Conservation (phyloP, 495 filamentous ascomycete species). For the Podospora pseudopauciseta region DNA sequence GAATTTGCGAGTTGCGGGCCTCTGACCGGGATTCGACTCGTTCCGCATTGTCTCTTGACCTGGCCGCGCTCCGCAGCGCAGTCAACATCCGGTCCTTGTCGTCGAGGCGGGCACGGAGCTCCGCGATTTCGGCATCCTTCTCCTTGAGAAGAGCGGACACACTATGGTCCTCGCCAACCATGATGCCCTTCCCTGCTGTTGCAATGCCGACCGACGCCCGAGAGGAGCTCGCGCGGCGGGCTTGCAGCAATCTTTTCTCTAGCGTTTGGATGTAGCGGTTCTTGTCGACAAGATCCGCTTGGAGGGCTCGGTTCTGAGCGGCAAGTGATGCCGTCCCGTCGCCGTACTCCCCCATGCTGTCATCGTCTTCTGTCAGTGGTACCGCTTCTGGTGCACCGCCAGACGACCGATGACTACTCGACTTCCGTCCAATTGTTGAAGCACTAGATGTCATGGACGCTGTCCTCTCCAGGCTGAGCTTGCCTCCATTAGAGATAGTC, state of each 20-base stretch:
- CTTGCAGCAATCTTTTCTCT: constrained; percentile 88
- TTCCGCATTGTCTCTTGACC: constrained; percentile 82
- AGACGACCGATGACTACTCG: constrained; percentile 42
- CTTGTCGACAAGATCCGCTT: constrained; percentile 90
- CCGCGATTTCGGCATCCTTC: constrained; percentile 90
- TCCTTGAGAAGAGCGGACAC: constrained; percentile 68
- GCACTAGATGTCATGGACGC: constrained; percentile 62
- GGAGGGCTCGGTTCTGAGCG: constrained; percentile 79
- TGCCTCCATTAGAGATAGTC: constrained; percentile 63
- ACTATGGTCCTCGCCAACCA: constrained; percentile 65
- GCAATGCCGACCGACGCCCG: constrained; percentile 70
- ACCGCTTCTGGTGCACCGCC: constrained; percentile 32
- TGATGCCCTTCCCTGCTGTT: constrained; percentile 49
- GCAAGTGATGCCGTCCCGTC: constrained; percentile 80
- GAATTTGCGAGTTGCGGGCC: constrained; percentile 44
- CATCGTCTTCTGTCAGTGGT: constrained; percentile 58
- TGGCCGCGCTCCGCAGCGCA: constrained; percentile 79
- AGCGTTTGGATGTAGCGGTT: constrained; percentile 93
- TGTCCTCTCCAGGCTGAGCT: constrained; percentile 55
- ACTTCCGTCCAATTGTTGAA: constrained; percentile 53
- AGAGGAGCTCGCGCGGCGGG: constrained; percentile 83
- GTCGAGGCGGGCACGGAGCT: constrained; percentile 82
- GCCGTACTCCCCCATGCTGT: constrained; percentile 75
- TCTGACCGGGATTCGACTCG: constrained; percentile 44
- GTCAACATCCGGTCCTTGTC: constrained; percentile 94